Evolutionary conservation across 306 rosid genomes (phyloP).

Genomic region (Rosa rugosa): DNA sequence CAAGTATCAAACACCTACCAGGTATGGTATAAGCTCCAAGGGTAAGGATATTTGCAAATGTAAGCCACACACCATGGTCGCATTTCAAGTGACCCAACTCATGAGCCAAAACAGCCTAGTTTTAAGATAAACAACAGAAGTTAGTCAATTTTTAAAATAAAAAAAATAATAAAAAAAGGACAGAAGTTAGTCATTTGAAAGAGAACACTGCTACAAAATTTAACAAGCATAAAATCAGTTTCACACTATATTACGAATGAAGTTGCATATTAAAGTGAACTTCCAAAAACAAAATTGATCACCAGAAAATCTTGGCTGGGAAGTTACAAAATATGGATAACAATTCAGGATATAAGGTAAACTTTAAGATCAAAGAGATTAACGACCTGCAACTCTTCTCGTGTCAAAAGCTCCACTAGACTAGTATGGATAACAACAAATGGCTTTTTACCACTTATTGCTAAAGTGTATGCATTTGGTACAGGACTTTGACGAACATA

Average conservation of each 20-base stretch:
- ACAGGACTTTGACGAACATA: slow-evolving; percentile 96
- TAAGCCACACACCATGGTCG: slow-evolving; percentile 98
- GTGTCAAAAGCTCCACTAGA: slow-evolving; percentile 93
- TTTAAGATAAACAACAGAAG: slow-evolving; percentile 22
- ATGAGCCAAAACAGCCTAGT: slow-evolving; percentile 97
- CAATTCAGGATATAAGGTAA: neutral
- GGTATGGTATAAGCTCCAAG: slow-evolving; percentile 88
- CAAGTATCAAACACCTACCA: slow-evolving; percentile 50
- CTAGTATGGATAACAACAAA: slow-evolving; percentile 91
- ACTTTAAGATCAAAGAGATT: slow-evolving; percentile 16
- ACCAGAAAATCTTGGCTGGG: neutral
- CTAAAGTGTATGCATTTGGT: slow-evolving; percentile 97
- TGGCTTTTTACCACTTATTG: slow-evolving; percentile 88
- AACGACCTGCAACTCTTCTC: slow-evolving; percentile 80
- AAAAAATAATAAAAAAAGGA: no score
- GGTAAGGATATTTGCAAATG: slow-evolving; percentile 92
- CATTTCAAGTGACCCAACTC: slow-evolving; percentile 98
- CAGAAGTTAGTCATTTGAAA: slow-evolving; percentile 1
- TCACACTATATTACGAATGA: neutral
- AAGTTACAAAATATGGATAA: neutral
- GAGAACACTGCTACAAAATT: slow-evolving; percentile 7
- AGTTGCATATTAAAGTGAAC: neutral
- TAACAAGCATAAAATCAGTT: neutral
- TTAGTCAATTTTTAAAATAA: no score
- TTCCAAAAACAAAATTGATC: neutral